These are phyloP conservation scores for Sechiopsis laciniata DNA, from an alignment of 306 rosid genomes.

Conservation along the genomic window DNA sequence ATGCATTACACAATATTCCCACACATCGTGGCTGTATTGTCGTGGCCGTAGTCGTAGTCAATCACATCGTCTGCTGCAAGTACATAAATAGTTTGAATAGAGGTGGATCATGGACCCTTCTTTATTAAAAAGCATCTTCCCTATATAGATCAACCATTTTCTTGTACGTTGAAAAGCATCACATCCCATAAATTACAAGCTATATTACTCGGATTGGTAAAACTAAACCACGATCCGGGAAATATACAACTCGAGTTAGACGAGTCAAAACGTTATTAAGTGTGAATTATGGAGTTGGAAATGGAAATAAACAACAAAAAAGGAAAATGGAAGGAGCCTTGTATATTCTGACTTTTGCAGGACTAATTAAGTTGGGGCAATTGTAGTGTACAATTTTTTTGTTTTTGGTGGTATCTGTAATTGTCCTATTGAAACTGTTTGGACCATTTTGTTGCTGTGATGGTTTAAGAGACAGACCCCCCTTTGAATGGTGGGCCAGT, in stretches of 20 bases:
- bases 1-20: slow-evolving; percentile 24
- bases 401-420: slow-evolving; percentile 21
- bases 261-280: slow-evolving; percentile 2
- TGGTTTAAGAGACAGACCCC: slow-evolving; percentile 21
- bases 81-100: slow-evolving; percentile 3
- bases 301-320: slow-evolving; percentile 9
- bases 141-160: slow-evolving; percentile 1
- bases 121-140: slow-evolving; percentile 18
- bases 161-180: slow-evolving; percentile 8
- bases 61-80: slow-evolving; percentile 14
- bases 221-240: slow-evolving; percentile 11
- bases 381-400: slow-evolving; percentile 20
- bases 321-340: not conserved
- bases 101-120: slow-evolving; percentile 8
- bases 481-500: slow-evolving; percentile 19
- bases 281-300: slow-evolving; percentile 6
- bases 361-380: slow-evolving; percentile 19
- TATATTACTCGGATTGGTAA: not conserved
- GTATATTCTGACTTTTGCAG: slow-evolving; percentile 22
- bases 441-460: slow-evolving; percentile 21
- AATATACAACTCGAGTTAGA: slow-evolving; percentile 7
- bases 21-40: slow-evolving; percentile 24
- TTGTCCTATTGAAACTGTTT: slow-evolving; percentile 21
- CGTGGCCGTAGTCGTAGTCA: slow-evolving; percentile 1
- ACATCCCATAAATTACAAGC: slow-evolving; percentile 15